Conservation (phyloP, 345 rosid genomes). For the Dipteronia dyeriana region DNA sequence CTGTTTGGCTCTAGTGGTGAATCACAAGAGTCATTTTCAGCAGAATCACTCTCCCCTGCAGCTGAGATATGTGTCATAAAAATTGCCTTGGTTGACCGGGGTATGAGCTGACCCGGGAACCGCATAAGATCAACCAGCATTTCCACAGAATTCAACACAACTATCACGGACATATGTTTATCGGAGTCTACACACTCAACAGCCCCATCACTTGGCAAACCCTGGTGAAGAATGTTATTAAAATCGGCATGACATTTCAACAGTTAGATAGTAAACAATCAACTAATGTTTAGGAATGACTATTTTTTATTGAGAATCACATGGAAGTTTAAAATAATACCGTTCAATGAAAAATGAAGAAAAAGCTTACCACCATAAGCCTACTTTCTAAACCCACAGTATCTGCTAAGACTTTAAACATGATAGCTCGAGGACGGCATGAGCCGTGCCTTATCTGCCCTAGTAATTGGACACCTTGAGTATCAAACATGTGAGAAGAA, state of each 20-base stretch:
- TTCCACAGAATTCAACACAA: conserved; percentile 80
- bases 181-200: conserved; percentile 74
- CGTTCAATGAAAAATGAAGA: conserved; percentile 18
- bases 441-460: conserved; percentile 96
- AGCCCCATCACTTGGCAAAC: conserved; percentile 89
- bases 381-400: conserved; percentile 89
- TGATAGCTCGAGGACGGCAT: conserved; percentile 88
- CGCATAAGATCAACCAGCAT: conserved; percentile 96
- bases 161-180: conserved; percentile 89
- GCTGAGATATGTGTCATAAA: conserved; percentile 86
- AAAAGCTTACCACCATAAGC: conserved; percentile 86
- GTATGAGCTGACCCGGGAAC: conserved; percentile 93
- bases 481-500: conserved; percentile 62
- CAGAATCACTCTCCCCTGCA: conserved; percentile 99
- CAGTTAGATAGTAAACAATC: conserved; percentile 10
- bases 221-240: conserved; percentile 44
- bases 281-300: conserved; percentile 5
- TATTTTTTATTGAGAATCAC: conserved; percentile 3
- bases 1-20: conserved; percentile 99
- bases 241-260: conserved; percentile 17
- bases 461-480: conserved; percentile 74
- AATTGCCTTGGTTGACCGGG: conserved; percentile 77
- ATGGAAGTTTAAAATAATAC: neutral
- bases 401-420: conserved; percentile 95
- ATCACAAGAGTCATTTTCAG: conserved; percentile 98